Percentiles rank a stretch among this genome's conserved stretches.
Evolutionary conservation across 116 monocot genomes (phyloP).

Genomic region (Dioscorea cayenensis): DNA sequence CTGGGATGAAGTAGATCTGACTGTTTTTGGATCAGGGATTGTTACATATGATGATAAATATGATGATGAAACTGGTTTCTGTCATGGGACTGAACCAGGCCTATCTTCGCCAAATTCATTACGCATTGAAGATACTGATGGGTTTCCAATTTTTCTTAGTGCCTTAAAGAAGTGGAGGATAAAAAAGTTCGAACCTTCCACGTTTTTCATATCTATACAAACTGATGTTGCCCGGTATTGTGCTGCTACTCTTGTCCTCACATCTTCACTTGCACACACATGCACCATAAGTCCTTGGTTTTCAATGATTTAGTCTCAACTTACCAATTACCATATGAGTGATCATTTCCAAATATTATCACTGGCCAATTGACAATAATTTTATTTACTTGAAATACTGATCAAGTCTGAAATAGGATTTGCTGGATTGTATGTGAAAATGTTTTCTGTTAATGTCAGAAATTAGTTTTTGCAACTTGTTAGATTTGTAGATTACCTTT

Average conservation of each 20-base stretch:
- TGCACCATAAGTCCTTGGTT: not conserved
- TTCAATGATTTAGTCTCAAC: not conserved
- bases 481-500: not conserved
- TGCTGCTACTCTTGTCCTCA: conserved; percentile 4
- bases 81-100: conserved; percentile 32
- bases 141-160: conserved; percentile 83
- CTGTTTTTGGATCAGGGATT: conserved; percentile 84
- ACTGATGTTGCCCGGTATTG: conserved; percentile 91
- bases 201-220: conserved; percentile 84
- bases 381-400: too few species aligned
- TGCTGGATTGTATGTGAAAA: not conserved
- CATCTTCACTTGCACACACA: not conserved
- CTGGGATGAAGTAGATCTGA: conserved; percentile 79
- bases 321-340: too few species aligned
- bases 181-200: conserved; percentile 74
- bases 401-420: too few species aligned
- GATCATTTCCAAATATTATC: too few species aligned
- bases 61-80: conserved; percentile 91
- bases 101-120: conserved; percentile 43
- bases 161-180: conserved; percentile 97
- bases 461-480: not conserved
- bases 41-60: conserved; percentile 92
- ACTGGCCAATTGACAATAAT: too few species aligned
- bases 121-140: conserved; percentile 36
- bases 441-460: not conserved